Evolutionary conservation across 2,329 filamentous ascomycete genomes (phyloP).

Genomic region (Diaporthe amygdali): DNA sequence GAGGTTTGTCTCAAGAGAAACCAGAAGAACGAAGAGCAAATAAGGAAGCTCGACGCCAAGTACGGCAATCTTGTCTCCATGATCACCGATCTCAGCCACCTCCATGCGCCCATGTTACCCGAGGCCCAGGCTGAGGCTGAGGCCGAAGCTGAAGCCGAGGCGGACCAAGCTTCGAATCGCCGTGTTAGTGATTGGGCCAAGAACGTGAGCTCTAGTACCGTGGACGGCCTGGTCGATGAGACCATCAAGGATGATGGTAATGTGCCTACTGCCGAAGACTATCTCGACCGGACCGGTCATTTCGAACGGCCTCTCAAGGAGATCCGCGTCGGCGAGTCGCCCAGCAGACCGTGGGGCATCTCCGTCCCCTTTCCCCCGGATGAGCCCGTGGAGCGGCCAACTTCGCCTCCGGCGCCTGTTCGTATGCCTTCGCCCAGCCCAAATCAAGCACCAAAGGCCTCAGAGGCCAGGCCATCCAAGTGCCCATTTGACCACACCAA

Average conservation of each 20-base stretch:
- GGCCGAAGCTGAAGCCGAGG: conserved; percentile 21
- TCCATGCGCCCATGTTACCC: conserved; percentile 87
- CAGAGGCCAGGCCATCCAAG: conserved; percentile 43
- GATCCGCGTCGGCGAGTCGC: conserved; percentile 90
- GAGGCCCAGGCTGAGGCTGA: conserved; percentile 33
- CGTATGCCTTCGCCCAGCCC: conserved; percentile 49
- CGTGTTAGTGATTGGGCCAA: conserved; percentile 88
- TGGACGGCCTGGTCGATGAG: conserved; percentile 34
- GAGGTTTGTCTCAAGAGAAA: conserved; percentile 91
- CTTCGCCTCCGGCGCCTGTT: conserved; percentile 63
- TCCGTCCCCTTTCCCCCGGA: conserved; percentile 53
- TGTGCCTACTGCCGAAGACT: conserved; percentile 48
- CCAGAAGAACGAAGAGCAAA: conserved; percentile 83
- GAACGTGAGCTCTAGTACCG: conserved; percentile 65
- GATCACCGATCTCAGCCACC: conserved; percentile 87
- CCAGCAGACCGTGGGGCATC: conserved; percentile 92
- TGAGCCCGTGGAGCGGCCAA: conserved; percentile 58
- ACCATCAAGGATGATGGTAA: conserved; percentile 42
- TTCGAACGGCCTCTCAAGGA: conserved; percentile 89
- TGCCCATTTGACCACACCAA: conserved; percentile 59
- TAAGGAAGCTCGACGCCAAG: conserved; percentile 89
- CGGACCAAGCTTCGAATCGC: conserved; percentile 64
- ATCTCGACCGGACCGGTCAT: conserved; percentile 69
- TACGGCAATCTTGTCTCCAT: conserved; percentile 92
- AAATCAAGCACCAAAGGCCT: conserved; percentile 25